Conservation (phyloP, 441 rosid genomes). For the Croton setiger region DNA sequence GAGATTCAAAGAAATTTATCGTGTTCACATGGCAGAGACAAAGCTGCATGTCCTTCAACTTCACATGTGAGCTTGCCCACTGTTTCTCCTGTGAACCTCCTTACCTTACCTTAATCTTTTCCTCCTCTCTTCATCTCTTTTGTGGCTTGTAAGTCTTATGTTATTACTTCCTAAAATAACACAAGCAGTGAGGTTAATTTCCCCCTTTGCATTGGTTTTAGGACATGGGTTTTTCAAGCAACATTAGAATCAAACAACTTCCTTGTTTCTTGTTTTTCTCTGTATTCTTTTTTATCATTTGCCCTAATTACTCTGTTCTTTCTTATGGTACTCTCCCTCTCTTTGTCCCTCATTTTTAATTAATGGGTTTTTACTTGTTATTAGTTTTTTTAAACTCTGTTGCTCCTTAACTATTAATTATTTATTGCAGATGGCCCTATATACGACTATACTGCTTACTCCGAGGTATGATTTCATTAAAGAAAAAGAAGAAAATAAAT, state of each 20-base stretch:
- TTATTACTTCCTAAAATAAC: neutral
- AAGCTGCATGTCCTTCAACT: slow-evolving; percentile 3
- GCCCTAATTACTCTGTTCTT: slow-evolving; percentile 23
- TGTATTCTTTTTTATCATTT: slow-evolving; percentile 23
- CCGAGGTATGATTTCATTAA: slow-evolving; percentile 38
- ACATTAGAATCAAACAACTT: neutral
- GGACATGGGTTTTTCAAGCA: neutral
- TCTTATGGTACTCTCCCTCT: slow-evolving; percentile 35
- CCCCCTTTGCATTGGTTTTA: neutral
- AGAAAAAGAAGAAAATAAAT: too few relatives aligned
- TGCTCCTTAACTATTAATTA: neutral
- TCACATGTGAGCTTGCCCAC: slow-evolving; percentile 35
- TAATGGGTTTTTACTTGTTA: too few relatives aligned
- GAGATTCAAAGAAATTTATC: neutral
- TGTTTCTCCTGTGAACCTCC: slow-evolving; percentile 34
- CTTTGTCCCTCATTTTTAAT: slow-evolving; percentile 5
- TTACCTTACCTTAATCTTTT: neutral
- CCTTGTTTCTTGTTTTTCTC: slow-evolving; percentile 17
- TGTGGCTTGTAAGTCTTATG: neutral
- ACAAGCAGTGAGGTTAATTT: neutral
- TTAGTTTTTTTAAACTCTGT: neutral
- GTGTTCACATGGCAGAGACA: too few relatives aligned
- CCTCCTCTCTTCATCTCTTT: neutral
- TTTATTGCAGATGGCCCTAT: slow-evolving; percentile 43
- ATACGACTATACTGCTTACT: slow-evolving; percentile 67